Evolutionary conservation across 2,329 filamentous ascomycete genomes (phyloP).

Genomic region (Verticillium klebahnii): DNA sequence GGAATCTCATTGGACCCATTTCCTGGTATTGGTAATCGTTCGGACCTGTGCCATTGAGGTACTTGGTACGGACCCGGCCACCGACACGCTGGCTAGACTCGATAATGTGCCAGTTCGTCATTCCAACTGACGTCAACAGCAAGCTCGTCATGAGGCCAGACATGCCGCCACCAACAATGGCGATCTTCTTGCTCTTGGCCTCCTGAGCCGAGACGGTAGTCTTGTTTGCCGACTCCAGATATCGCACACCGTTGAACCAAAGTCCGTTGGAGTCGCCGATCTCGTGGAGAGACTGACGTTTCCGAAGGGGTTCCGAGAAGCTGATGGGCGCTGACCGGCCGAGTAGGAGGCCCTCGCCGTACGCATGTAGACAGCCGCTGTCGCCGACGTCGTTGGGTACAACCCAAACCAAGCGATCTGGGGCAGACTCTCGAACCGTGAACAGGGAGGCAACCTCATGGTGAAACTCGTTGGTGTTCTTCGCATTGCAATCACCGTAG

Average conservation of each 20-base stretch:
- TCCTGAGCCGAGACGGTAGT: conserved; percentile 42
- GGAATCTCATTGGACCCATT: conserved; percentile 47
- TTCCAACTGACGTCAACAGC: conserved; percentile 40
- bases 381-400: conserved; percentile 12
- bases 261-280: conserved; percentile 11
- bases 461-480: conserved; percentile 12
- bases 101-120: conserved; percentile 52
- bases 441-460: conserved; percentile 11
- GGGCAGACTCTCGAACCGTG: conserved; percentile 5
- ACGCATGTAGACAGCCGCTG: background rate
- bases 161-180: conserved; percentile 59
- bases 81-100: conserved; percentile 53
- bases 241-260: conserved; percentile 15
- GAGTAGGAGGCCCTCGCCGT: background rate
- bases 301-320: background rate
- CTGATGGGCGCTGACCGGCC: background rate
- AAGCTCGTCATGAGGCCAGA: conserved; percentile 51
- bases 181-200: conserved; percentile 51
- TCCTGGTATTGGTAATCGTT: conserved; percentile 60
- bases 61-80: conserved; percentile 55
- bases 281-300: conserved; percentile 3
- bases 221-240: conserved; percentile 42
- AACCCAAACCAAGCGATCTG: conserved; percentile 17
- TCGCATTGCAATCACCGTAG: conserved; percentile 14
- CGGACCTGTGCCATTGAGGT: conserved; percentile 45